Evolutionary conservation across 306 rosid genomes (phyloP), one percentile per base, ranked within the genome.

Genomic region (Ochetophila trinervis): DNA sequence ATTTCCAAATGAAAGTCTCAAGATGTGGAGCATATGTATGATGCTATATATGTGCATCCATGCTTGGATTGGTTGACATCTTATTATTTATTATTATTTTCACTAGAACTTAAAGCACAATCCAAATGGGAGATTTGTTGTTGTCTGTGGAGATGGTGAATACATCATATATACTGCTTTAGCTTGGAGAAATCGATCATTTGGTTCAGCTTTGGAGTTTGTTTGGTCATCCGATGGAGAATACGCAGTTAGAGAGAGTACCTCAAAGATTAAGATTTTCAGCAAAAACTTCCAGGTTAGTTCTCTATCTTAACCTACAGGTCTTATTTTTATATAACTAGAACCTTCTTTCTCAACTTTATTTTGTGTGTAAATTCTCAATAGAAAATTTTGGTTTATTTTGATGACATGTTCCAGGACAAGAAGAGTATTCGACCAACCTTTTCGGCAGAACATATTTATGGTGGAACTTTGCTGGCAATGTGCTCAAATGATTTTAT

Each of bases 401-500:
- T 27, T 23, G 60, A 59, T 65, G 72, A 16, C 51, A 64, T 71
- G 18, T 83, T 75, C 72, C 91, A 94, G 99, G 99, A 94, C 77
- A 94, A 90, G 80, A 90, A 80, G 78, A 90, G 95, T 52, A 80
- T 94, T 30, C 94, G 97, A 19, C 97, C 99, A 49, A 90, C 99
- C 61, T 94, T 90, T 78, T 90, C 99, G 1, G 96, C 90, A 50
- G 99, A 94, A 78, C 88, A 78, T 48, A 88, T 94, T 65, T 83
- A 78, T 75, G 99, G 97, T 51, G 99, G 99, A 74, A 87, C 87
- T 62, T 80, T 90, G 44, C 66, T 94, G 79, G 99, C 97, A 27
- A 90, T 94, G 95, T 88, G 99, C 82, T 94, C 99, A 52, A 94
- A 94, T 78, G 99, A 94, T 79, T 94, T 94, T 73, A 94, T 94